phyloP scores from a whole-genome alignment of 768 basidiomycete genomes.

The Neoboletus subvelutipes region DNA sequence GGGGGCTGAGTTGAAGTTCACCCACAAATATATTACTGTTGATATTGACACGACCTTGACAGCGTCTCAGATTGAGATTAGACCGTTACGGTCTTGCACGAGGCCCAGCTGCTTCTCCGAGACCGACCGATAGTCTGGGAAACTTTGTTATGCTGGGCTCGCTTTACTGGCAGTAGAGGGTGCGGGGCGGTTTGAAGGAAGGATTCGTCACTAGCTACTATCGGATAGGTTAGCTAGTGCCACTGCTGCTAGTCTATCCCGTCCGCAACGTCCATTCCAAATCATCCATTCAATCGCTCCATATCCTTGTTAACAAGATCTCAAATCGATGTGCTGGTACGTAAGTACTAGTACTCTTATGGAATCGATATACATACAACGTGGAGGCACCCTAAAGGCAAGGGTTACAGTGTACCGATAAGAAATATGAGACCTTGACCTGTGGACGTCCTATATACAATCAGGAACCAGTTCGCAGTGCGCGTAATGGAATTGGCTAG shows the following conservation, averaged over 20 bases:
- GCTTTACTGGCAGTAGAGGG: neutral
- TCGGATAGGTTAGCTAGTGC: neutral
- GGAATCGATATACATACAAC: neutral
- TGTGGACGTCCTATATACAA: neutral
- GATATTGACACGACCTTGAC: slow-evolving; percentile 9
- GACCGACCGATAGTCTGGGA: slow-evolving; percentile 10
- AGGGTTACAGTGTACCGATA: neutral
- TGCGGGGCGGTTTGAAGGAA: neutral
- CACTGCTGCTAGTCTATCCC: neutral
- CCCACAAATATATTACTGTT: slow-evolving; percentile 5
- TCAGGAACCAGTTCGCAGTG: no score
- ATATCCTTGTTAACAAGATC: neutral
- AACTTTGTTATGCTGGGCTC: slow-evolving; percentile 1
- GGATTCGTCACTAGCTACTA: neutral
- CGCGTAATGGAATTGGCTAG: no score
- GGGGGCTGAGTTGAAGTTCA: neutral
- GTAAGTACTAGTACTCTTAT: neutral
- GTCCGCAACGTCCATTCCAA: neutral
- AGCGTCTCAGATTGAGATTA: neutral
- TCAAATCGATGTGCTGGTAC: neutral
- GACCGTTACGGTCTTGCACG: slow-evolving; percentile 5
- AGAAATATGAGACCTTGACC: neutral
- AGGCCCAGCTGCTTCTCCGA: neutral
- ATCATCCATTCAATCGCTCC: no score
- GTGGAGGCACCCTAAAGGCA: neutral